A percentile compares a stretch with the other conserved stretches of the same genome.
Conservation (phyloP, 345 rosid species). For the Arabidopsis arenosa region DNA sequence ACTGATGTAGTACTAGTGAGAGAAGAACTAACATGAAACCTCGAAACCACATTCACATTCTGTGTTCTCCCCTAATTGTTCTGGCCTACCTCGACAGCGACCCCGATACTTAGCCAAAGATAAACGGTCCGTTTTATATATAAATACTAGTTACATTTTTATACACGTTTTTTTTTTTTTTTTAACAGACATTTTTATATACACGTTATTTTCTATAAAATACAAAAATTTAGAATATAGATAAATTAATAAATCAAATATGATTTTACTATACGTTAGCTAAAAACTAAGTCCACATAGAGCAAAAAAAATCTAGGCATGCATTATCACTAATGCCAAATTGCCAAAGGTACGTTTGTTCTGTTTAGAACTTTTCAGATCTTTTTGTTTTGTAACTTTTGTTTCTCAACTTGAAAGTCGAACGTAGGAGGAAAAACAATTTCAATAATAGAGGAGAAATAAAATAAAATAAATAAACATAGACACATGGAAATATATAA, state of each 20-base stretch:
- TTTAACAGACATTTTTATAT: too few relatives aligned
- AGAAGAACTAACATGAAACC: constrained; percentile 36
- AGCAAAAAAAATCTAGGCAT: constrained; percentile 6
- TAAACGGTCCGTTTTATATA: constrained; percentile 1
- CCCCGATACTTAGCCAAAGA: background rate
- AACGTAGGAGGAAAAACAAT: background rate
- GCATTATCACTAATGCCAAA: constrained; percentile 25
- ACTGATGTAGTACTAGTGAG: background rate
- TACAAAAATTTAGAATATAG: background rate
- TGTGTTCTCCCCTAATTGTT: constrained; percentile 20
- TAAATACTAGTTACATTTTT: background rate
- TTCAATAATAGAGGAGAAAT: background rate
- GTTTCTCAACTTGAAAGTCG: constrained; percentile 27
- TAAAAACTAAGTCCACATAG: constrained; percentile 4
- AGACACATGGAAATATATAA: constrained; percentile 13
- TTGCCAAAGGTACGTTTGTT: constrained; percentile 26
- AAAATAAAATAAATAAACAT: background rate
- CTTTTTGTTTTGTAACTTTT: constrained; percentile 1
- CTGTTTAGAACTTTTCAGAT: constrained; percentile 27
- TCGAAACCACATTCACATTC: constrained; percentile 40
- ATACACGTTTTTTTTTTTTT: background rate
- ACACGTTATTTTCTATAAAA: background rate
- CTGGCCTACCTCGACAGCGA: constrained; percentile 22
- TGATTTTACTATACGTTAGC: background rate
- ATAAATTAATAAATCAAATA: background rate